Evolutionary conservation across 1,139 yeast species (phyloP), one percentile per base, ranked within the genome.

Genomic region (Yamadazyma oceani): DNA sequence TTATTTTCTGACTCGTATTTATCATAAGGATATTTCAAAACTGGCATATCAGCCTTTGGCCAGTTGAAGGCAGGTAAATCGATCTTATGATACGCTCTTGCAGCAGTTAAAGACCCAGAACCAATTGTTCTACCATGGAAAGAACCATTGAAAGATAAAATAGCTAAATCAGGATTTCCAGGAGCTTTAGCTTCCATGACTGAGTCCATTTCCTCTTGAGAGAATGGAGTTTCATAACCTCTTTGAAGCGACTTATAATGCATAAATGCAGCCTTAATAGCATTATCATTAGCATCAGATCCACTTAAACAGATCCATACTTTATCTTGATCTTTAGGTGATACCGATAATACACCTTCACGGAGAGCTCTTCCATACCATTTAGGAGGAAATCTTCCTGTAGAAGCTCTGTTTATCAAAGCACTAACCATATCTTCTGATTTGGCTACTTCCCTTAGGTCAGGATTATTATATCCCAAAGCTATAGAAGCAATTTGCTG

Each of bases 61-160:
- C 92, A 84, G 51, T 82, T 75, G 67, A 84, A 84, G n/a, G 87
- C 77, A 39, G 92, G 92, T 59, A 84, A 76, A 56, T 83, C 92
- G 60, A 84, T 72, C 68, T 84, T 84, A 69, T 84, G 92, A 49
- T 84, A 74, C 44, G 90, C 88, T 70, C 82, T 84, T 38, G 89
- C 81, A 58, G 88, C 72, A 23, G 92, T 84, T 46, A 84, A 75
- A 22, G 88, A 79, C 28, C 82, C 82, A 25, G 88, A 75, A 14
- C 89, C 92, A 64, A 84, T 82, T 42, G 82, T 66, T 59, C 92
- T 75, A 41, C 92, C 92, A 59, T 84, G 92, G 82, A 84, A 84
- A 22, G 85, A 84, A 39, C 77, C 66, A 53, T 77, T 77, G 58
- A 84, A 84, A 3, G 90, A 82, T 50, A 84, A 58, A 44, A 84